Evolutionary conservation across 2,329 filamentous ascomycete genomes (phyloP).

Genomic region (Neodidymelliopsis sp.): DNA sequence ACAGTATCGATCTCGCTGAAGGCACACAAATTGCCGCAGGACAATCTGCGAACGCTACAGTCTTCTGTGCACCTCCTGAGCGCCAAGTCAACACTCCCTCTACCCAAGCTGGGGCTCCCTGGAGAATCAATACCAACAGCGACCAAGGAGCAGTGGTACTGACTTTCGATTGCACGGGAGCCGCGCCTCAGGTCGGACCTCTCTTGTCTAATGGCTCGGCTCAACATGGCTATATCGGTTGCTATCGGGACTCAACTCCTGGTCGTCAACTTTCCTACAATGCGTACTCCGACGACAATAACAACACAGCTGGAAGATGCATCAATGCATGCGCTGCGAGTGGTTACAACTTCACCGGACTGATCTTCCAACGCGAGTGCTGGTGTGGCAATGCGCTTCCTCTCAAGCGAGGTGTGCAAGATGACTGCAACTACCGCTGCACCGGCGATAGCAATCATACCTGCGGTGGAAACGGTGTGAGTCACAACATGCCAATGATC

Average conservation of each 20-base stretch:
- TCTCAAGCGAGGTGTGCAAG: constrained; percentile 52
- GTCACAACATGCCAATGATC: constrained; percentile 50
- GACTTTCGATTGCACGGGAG: constrained; percentile 61
- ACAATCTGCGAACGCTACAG: constrained; percentile 59
- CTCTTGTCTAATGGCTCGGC: constrained; percentile 55
- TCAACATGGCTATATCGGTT: constrained; percentile 62
- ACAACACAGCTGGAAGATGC: constrained; percentile 56
- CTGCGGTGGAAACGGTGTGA: constrained; percentile 61
- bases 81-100: constrained; percentile 64
- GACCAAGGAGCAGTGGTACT: constrained; percentile 57
- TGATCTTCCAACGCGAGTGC: constrained; percentile 60
- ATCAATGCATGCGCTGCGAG: constrained; percentile 53
- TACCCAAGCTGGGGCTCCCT: constrained; percentile 58
- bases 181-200: constrained; percentile 62
- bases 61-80: constrained; percentile 65
- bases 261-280: constrained; percentile 59
- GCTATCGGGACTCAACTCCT: constrained; percentile 65
- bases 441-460: constrained; percentile 58
- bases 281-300: constrained; percentile 49
- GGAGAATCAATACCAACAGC: constrained; percentile 62
- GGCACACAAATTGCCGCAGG: constrained; percentile 61
- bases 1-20: constrained; percentile 65
- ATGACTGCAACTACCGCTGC: constrained; percentile 62
- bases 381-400: constrained; percentile 63
- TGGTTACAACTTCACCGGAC: constrained; percentile 56